Evolutionary conservation across 2,329 filamentous ascomycete genomes (phyloP).

Genomic region (Metarhizium brunneum): DNA sequence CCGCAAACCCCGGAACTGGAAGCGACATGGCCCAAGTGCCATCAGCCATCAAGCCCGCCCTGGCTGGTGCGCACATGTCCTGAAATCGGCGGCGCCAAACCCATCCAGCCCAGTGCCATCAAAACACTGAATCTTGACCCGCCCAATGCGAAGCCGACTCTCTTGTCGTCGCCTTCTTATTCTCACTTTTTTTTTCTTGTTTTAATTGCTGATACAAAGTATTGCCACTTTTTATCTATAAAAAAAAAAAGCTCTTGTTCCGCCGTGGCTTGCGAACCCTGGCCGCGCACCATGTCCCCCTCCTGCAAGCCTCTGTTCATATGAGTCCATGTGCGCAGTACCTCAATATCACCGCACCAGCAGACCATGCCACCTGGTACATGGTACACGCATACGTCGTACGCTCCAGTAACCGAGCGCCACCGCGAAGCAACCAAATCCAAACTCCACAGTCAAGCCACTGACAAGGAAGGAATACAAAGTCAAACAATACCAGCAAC

Average conservation of each 20-base stretch:
- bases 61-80: neutral
- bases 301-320: neutral
- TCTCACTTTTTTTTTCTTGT: no score
- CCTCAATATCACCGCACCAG: no score
- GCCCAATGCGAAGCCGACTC: neutral
- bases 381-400: no score
- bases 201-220: no score
- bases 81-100: neutral
- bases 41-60: no score
- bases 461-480: neutral
- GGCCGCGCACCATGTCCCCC: no score
- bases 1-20: neutral
- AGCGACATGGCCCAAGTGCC: neutral
- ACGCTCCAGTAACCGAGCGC: neutral
- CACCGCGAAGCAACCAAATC: neutral
- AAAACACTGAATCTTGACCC: no score
- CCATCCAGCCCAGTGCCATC: no score
- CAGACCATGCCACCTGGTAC: neutral
- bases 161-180: no score
- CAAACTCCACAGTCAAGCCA: neutral
- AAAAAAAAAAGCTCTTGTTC: no score
- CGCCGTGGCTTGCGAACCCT: no score
- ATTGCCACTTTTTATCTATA: no score
- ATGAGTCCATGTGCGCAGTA: neutral
- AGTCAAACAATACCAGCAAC: neutral